Percentiles rank a stretch among this genome's conserved stretches.
Evolutionary conservation across 305 asterid species (phyloP).

Genomic region (Fraxinus nigra): DNA sequence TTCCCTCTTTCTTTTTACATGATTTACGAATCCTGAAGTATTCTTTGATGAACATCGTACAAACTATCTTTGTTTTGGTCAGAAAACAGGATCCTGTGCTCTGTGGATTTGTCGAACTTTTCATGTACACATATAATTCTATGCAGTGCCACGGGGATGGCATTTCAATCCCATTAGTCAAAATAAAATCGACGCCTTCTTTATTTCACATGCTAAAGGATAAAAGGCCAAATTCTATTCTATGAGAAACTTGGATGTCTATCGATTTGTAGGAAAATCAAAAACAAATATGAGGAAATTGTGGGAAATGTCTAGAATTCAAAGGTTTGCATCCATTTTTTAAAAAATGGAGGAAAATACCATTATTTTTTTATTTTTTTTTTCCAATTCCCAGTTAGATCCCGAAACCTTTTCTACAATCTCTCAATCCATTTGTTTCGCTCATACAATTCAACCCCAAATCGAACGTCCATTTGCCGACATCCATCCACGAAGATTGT

Average conservation of each 20-base stretch:
- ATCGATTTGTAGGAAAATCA: neutral
- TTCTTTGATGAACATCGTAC: constrained; percentile 19
- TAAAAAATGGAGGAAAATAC: neutral
- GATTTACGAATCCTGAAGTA: neutral
- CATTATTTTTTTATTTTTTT: too few relatives aligned
- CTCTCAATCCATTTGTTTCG: too few relatives aligned
- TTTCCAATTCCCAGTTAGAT: neutral
- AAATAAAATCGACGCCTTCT: constrained; percentile 25
- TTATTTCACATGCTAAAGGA: constrained; percentile 22
- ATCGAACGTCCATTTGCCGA: neutral
- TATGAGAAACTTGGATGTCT: neutral
- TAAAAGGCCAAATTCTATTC: neutral
- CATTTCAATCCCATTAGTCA: constrained; percentile 39
- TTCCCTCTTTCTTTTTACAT: neutral
- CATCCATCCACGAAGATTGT: neutral
- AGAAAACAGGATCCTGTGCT: constrained; percentile 27
- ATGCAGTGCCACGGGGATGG: constrained; percentile 30
- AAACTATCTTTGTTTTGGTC: constrained; percentile 8
- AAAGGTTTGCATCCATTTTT: too few relatives aligned
- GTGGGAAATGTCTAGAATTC: neutral
- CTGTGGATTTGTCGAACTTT: constrained; percentile 45
- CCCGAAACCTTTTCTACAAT: neutral
- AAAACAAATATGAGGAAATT: neutral
- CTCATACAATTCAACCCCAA: too few relatives aligned
- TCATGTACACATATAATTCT: constrained; percentile 36